Evolutionary conservation across 306 rosid species (phyloP).

Genomic region (Hylodesmum podocarpum): DNA sequence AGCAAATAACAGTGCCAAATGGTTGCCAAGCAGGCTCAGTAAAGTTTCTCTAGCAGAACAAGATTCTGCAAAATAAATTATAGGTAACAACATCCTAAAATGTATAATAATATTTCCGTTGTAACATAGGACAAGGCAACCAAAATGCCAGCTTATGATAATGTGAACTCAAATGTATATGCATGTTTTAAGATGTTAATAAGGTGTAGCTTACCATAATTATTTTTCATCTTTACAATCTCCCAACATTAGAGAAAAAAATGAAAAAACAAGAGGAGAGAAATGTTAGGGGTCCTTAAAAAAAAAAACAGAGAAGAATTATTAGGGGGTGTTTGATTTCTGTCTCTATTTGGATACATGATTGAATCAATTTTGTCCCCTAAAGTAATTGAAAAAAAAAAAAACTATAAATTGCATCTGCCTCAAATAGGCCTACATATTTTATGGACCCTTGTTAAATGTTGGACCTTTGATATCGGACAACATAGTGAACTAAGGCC

Average conservation of each 20-base stretch:
- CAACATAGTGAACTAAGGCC: neutral
- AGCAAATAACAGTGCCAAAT: slow-evolving; percentile 23
- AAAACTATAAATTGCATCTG: too few species aligned
- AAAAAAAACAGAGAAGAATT: too few species aligned
- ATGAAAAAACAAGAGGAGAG: too few species aligned
- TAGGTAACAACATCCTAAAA: slow-evolving; percentile 10
- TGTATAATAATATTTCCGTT: neutral
- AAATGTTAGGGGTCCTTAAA: too few species aligned
- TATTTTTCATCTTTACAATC: neutral
- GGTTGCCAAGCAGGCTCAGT: slow-evolving; percentile 57
- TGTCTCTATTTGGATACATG: too few species aligned
- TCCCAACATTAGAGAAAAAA: neutral
- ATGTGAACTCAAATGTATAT: neutral
- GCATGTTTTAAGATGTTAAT: neutral
- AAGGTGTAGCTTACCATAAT: neutral
- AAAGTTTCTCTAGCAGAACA: slow-evolving; percentile 58
- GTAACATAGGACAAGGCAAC: neutral
- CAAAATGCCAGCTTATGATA: neutral
- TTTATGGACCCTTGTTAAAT: neutral
- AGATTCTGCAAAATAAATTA: slow-evolving; percentile 32
- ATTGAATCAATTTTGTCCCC: too few species aligned
- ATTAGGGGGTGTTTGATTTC: too few species aligned
- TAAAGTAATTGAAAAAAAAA: too few species aligned
- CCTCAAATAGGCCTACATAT: neutral
- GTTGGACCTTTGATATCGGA: neutral